These are phyloP conservation scores for Pseudopyrenochaeta lycopersici DNA, from an alignment of 2,329 filamentous ascomycete genomes.

Conservation along the genomic window DNA sequence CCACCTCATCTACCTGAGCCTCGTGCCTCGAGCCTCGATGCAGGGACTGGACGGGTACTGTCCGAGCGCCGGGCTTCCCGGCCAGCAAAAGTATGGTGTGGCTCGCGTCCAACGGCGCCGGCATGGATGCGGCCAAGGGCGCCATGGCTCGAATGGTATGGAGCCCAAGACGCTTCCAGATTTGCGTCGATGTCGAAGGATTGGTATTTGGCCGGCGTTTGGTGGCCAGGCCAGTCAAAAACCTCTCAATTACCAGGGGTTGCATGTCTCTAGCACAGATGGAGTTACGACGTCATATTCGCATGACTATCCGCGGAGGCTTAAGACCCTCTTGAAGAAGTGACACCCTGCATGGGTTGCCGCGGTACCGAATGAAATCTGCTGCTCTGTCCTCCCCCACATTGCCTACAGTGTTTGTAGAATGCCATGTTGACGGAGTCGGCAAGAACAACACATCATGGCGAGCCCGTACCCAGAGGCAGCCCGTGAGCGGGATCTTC, in stretches of 20 bases:
- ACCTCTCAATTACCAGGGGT: slow-evolving; percentile 9
- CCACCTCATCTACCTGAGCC: no score
- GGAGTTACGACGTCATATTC: slow-evolving; percentile 7
- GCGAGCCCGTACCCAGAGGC: slow-evolving; percentile 28
- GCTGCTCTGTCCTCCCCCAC: not conserved
- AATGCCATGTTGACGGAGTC: slow-evolving; percentile 18
- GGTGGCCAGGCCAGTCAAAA: not conserved
- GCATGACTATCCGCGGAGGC: slow-evolving; percentile 6
- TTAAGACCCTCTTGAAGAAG: not conserved
- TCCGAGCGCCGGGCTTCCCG: not conserved
- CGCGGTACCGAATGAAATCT: not conserved
- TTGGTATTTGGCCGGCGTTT: slow-evolving; percentile 1
- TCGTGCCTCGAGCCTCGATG: no score
- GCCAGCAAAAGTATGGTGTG: not conserved
- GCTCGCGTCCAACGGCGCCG: not conserved
- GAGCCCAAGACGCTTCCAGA: slow-evolving; percentile 4
- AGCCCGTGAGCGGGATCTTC: slow-evolving; percentile 39
- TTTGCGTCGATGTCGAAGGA: slow-evolving; percentile 13
- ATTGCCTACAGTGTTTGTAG: slow-evolving; percentile 3
- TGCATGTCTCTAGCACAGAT: slow-evolving; percentile 9
- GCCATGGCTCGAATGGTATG: not conserved
- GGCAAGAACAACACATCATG: slow-evolving; percentile 17
- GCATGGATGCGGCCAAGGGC: not conserved
- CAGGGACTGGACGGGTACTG: not conserved
- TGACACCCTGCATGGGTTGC: not conserved